Percentiles rank a stretch among this genome's conserved stretches.
Conservation (phyloP, 2,329 filamentous ascomycete genomes). For the Phoma sp. region DNA sequence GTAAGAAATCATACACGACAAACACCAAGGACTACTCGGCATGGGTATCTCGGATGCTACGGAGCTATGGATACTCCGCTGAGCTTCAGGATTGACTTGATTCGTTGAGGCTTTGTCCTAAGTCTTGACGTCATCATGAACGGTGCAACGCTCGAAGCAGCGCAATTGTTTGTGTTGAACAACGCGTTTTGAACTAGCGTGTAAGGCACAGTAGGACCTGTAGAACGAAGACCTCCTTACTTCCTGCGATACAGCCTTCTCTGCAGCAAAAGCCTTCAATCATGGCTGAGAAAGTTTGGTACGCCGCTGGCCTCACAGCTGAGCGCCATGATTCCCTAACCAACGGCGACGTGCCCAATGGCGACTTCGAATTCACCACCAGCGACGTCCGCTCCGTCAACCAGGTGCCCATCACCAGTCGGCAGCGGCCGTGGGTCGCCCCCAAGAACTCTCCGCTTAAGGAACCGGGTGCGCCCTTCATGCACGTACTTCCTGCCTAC, state of each 20-base stretch:
- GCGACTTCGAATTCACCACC: slow-evolving; percentile 3
- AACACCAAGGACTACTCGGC: background rate
- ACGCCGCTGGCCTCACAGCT: background rate
- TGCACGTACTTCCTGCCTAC: background rate
- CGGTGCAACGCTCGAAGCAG: background rate
- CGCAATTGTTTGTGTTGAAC: background rate
- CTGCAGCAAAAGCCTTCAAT: background rate
- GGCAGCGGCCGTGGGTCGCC: slow-evolving; percentile 14
- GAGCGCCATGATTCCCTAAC: slow-evolving; percentile 6
- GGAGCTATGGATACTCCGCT: background rate
- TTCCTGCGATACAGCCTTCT: too few species aligned
- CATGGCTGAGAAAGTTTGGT: slow-evolving; percentile 12
- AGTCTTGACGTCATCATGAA: slow-evolving; percentile 18
- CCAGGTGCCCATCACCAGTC: slow-evolving; percentile 14
- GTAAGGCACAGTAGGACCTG: background rate
- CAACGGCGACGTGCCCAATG: slow-evolving; percentile 2
- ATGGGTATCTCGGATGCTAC: background rate
- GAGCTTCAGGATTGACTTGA: background rate
- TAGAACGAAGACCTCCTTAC: background rate
- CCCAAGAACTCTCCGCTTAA: slow-evolving; percentile 16
- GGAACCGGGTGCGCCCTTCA: slow-evolving; percentile 3
- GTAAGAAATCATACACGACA: background rate
- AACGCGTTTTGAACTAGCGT: background rate
- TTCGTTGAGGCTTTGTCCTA: background rate
- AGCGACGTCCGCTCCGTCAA: slow-evolving; percentile 8